Base-by-base conservation (phyloP, 2,329 filamentous ascomycete species). In the Mycosphaerella sp. region DNA sequence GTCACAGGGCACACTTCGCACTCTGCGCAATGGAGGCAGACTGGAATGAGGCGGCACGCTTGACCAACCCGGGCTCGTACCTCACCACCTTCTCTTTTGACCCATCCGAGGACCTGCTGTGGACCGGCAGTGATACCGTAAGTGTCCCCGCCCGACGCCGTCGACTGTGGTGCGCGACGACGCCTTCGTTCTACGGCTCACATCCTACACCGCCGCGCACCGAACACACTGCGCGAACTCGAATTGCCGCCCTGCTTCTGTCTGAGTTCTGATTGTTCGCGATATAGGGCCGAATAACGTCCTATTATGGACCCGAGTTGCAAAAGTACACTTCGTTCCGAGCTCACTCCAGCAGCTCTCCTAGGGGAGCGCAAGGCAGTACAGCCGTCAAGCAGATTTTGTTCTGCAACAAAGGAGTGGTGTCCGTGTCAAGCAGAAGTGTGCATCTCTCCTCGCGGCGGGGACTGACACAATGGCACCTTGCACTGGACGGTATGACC, bases 51-150 rank as follows among this genome's bases (percentile, higher is more conserved):
- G 82, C 95, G 70, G 81, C 83, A 71, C 86, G 89, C 71, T 82
- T 93, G 72, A 79, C 83, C 68, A 81, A 94, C 71, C 87, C 89
- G 69, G 83, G 86, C 86, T 17, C 81, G 21, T 25, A 82, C 51
- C 82, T 89, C 60, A 85, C 86, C 40, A 85, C 89, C 2, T 80
- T 96, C 69, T 85, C 86, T 42, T 98, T 98, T 70, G 93, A 98
- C 69, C 86, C 85, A 51, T 78, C 79, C 35, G 86, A 95, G 68
- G 93, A 98, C 69, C 78, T 98, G 32, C 73, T 98, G 47, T 98
- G 94, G 93, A 82, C 84, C 2, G 94, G 90, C 41, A 95, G 93
- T 69, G 87, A 93, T 73, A 88, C 84, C 76, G 88, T 93, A 76
- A 75, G 80, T 70, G 28, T 36, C 25, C 36, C 16, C 27, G 16